A percentile compares a stretch with the other conserved stretches of the same genome.
Evolutionary conservation across 1,284 basidiomycete genomes (phyloP).

Genomic region (Hortiboletus rubellus): DNA sequence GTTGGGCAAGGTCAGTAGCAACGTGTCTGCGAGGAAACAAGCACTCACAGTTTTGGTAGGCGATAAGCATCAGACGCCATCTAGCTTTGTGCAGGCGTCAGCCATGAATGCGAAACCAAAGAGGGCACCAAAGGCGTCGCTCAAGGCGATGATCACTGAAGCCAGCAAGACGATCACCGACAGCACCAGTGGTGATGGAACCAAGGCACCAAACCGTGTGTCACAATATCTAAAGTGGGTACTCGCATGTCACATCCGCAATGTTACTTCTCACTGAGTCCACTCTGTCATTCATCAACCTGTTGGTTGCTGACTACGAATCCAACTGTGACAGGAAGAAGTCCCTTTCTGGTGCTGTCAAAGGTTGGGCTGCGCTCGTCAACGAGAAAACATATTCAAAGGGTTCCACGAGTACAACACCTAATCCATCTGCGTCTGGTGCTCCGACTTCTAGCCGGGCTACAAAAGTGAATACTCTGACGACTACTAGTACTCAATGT

Average conservation of each 20-base stretch:
- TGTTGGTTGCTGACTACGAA: not conserved
- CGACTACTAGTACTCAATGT: not conserved
- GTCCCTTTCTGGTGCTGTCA: not conserved
- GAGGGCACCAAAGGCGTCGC: not conserved
- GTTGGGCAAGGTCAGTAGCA: not conserved
- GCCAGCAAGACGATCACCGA: not conserved
- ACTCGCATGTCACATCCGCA: not conserved
- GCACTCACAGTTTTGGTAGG: not conserved
- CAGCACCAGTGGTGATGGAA: no score
- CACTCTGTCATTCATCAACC: not conserved
- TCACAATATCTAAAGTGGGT: no score
- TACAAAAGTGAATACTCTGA: no score
- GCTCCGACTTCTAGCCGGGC: no score
- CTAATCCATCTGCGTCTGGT: no score
- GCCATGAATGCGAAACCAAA: no score
- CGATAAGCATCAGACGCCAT: not conserved
- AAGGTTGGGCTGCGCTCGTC: not conserved
- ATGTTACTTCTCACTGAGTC: constrained; percentile 2
- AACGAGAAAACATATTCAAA: not conserved
- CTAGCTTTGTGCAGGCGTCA: no score
- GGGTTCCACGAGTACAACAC: no score
- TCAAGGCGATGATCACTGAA: constrained; percentile 1
- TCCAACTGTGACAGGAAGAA: not conserved
- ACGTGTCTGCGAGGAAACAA: not conserved
- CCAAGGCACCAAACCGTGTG: no score